phyloP scores from a whole-genome alignment of 2,329 filamentous ascomycete genomes.

The Thielaviopsis ethacetica region DNA sequence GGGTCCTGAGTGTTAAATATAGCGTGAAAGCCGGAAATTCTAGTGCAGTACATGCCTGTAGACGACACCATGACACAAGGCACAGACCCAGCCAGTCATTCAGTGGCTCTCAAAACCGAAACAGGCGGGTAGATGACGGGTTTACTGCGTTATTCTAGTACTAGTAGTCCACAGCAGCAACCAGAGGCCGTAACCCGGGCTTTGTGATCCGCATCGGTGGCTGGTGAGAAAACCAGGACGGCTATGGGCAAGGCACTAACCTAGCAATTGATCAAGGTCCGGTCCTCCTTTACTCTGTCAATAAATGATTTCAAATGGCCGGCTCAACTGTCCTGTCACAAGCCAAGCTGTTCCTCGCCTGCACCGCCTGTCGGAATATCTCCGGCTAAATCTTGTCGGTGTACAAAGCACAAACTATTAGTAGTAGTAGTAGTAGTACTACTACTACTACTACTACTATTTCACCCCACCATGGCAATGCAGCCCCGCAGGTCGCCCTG shows the following conservation, averaged over 20 bases:
- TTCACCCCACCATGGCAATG: not conserved
- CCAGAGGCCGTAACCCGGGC: not conserved
- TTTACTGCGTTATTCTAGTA: not conserved
- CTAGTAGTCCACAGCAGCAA: not conserved
- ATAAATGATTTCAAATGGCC: too few relatives aligned
- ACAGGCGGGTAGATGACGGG: not conserved
- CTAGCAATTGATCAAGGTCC: not conserved
- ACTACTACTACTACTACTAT: too few relatives aligned
- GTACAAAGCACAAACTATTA: not conserved
- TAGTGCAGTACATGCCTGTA: not conserved
- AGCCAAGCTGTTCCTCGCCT: not conserved
- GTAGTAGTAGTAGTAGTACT: too few relatives aligned
- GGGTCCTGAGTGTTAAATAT: not conserved
- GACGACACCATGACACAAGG: not conserved
- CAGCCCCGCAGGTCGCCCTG: conserved; percentile 4
- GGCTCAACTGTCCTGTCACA: not conserved
- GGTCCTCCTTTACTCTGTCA: too few relatives aligned
- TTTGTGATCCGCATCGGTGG: not conserved
- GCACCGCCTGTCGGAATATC: not conserved
- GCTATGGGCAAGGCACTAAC: not conserved
- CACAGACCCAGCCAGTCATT: not conserved
- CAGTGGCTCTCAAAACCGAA: not conserved
- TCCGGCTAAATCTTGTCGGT: not conserved
- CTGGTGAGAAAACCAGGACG: not conserved
- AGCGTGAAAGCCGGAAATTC: not conserved